Evolutionary conservation across 345 rosid genomes (phyloP).

Genomic region (Dipteronia sinensis): DNA sequence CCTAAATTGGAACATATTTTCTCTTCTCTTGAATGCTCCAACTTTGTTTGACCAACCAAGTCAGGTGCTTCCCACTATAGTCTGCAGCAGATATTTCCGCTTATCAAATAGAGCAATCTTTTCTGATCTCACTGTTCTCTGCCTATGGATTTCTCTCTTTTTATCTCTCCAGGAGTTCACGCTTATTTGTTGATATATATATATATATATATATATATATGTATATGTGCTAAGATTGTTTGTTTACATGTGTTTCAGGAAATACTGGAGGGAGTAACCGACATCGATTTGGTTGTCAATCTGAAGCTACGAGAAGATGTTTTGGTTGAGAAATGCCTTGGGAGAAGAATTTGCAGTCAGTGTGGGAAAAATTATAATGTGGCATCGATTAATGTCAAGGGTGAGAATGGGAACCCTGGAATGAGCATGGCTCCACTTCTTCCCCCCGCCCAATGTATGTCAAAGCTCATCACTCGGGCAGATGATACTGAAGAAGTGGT

Average conservation of each 20-base stretch:
- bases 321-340: constrained; percentile 86
- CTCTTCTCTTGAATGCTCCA: neutral
- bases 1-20: neutral
- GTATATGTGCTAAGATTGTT: neutral
- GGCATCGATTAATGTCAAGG: constrained; percentile 69
- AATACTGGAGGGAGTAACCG: constrained; percentile 72
- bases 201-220: neutral
- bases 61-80: neutral
- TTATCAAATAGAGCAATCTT: neutral
- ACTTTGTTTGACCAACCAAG: neutral
- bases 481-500: constrained; percentile 96
- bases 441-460: constrained; percentile 76
- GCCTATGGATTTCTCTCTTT: neutral
- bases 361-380: constrained; percentile 80
- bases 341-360: constrained; percentile 84
- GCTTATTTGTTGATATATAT: neutral
- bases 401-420: constrained; percentile 74
- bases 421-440: constrained; percentile 92
- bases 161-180: neutral
- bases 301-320: constrained; percentile 81
- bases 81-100: neutral
- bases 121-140: neutral
- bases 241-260: constrained; percentile 46
- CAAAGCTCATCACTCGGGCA: constrained; percentile 79
- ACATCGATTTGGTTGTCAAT: constrained; percentile 87